Base-by-base conservation (phyloP, 345 rosid genomes). In the Lepidium didymum region DNA sequence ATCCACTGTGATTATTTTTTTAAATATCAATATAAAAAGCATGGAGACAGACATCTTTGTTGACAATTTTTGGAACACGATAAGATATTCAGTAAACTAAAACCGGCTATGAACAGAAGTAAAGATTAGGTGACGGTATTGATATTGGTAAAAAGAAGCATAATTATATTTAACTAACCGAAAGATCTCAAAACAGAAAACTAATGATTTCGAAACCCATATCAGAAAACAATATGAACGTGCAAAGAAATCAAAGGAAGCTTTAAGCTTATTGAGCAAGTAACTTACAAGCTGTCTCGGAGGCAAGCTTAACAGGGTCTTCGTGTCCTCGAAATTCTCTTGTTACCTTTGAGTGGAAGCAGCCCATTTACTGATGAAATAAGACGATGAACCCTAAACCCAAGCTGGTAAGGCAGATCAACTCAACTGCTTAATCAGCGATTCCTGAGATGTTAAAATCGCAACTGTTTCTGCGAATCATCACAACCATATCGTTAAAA, bases 231-330 rank as follows among this genome's bases (percentile, higher is more conserved):
- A 45, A 54, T 1, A 35, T 33, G 10, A 55, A 64, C 21, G 34
- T 46, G 42, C 67, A 45, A 12, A 53, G 27, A 27, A 46, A 47
- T 10, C 53, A 4, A 40, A 33, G 38, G 40, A 66, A 49, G 37
- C 12, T 21, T 25, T n/a, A 36, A 40, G 54, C 16, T 29, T 29
- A 55, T 41, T 31, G 47, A 3, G 18, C 2, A 33, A 33, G 57
- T 6, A 62, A 23, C 91, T 85, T 71, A 95, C 99, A 95, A 27
- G 98, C 93, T 50, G 99, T 91, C 79, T 95, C 86, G 0, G 96
- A 87, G 78, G 99, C 89, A 66, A 95, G 96, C 51, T 68, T 76
- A 4, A 86, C 74, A 4, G 98, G 99, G 78, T 91, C 90, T 81
- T 89, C 96, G 34, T 87, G 87, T 69, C 98, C 99, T 27, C 89